Base-by-base conservation (phyloP, 371 early-diverging fungal species). In the Apophysomyces ossiformis region DNA sequence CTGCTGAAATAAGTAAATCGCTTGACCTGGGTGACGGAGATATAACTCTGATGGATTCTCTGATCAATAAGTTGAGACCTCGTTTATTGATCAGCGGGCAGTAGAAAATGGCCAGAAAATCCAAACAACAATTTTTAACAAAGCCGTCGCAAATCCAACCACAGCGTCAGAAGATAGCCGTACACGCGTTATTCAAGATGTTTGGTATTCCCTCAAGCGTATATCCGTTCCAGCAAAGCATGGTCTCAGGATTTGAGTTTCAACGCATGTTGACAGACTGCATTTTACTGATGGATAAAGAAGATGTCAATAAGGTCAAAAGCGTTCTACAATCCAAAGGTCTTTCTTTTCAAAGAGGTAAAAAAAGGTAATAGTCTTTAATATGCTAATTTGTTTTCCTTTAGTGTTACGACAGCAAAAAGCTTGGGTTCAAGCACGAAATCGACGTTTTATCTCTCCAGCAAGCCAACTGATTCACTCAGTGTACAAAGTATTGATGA, bases 151-250 rank as follows among this genome's bases (percentile, higher is more conserved):
- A 45, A 12, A 7, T 45, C 5, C 7, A n/a, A 5, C n/a, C 45
- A 2, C 1, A 7, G 5, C 6, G 0, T 45, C 45, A 5, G 45
- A 45, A n/a, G 16, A 0, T 16, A 43, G 1, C 15, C 5, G 4
- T 16, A 45, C 5, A 7, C 45, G 45, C 1, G 45, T 45, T 12
- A 45, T 45, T 45, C 45, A 45, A 45, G 12, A 45, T 45, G 7
- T 45, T 2, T 45, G 45, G 13, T 6, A 45, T 45, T 7, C 45
- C 45, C 45, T 45, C 13, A 45, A 7, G 45, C 45, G 7, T 7
- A 45, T 45, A 45, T 45, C 45, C 45, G 45, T 45, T 45, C 12
- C 45, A 45, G 45, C 45, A 11, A 45, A 45, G 13, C 45, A 45
- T 45, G 7, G 12, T 0, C 45, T 45, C 45, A 45, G 12, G 16